phyloP scores from a whole-genome alignment of 2,329 filamentous ascomycete genomes.

The Paecilomyces sp. region DNA sequence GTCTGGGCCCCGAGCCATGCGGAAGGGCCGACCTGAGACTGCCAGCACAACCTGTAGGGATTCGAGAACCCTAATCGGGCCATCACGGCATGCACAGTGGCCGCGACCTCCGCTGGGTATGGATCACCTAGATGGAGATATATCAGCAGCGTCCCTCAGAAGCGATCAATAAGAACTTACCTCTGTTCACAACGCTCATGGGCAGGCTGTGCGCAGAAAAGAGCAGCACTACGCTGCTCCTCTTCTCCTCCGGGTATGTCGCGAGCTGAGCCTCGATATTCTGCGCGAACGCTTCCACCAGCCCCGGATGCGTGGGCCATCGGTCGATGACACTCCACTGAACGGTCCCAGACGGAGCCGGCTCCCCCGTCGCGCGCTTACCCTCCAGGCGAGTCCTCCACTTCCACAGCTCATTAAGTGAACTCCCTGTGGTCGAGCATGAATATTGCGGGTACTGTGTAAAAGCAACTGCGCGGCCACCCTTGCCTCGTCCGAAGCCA shows the following conservation, averaged over 20 bases:
- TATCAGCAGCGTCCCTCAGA: slow-evolving; percentile 12
- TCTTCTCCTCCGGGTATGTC: slow-evolving; percentile 74
- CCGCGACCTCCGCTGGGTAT: slow-evolving; percentile 90
- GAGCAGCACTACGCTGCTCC: slow-evolving; percentile 74
- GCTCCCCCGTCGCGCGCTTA: slow-evolving; percentile 51
- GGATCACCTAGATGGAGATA: slow-evolving; percentile 59
- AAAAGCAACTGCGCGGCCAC: slow-evolving; percentile 92
- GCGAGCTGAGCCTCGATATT: slow-evolving; percentile 82
- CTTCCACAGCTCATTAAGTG: slow-evolving; percentile 95
- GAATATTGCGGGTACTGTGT: slow-evolving; percentile 98
- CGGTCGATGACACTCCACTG: slow-evolving; percentile 97
- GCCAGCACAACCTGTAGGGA: slow-evolving; percentile 92
- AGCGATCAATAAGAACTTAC: slow-evolving; percentile 37
- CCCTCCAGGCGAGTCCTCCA: slow-evolving; percentile 83
- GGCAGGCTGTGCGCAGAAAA: slow-evolving; percentile 95
- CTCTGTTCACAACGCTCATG: slow-evolving; percentile 94
- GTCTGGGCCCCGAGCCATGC: slow-evolving; percentile 97
- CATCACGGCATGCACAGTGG: slow-evolving; percentile 97
- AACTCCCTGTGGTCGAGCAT: slow-evolving; percentile 94
- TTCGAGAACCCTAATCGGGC: slow-evolving; percentile 79
- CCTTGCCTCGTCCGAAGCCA: slow-evolving; percentile 81
- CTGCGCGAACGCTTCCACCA: slow-evolving; percentile 85
- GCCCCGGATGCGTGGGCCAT: slow-evolving; percentile 85
- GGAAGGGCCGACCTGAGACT: slow-evolving; percentile 92
- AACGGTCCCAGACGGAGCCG: slow-evolving; percentile 61